Percentiles rank a stretch among this genome's conserved stretches.
Evolutionary conservation across 2,329 filamentous ascomycete species (phyloP).

Genomic region (Talaromyces marneffei): DNA sequence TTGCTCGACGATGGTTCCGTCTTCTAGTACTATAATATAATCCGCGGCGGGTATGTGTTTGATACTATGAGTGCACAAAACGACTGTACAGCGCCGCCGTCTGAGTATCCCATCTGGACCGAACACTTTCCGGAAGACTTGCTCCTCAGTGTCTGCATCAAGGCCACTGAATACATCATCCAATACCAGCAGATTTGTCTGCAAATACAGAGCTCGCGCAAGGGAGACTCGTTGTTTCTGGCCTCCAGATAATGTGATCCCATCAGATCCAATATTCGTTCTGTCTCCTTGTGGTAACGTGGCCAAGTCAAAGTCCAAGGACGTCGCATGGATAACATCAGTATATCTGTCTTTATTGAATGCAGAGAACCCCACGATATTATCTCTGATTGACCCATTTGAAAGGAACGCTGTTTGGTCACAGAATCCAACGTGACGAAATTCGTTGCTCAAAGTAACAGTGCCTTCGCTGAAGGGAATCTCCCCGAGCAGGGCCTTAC

Average conservation of each 20-base stretch:
- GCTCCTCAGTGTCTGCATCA: constrained; percentile 14
- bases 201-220: constrained; percentile 48
- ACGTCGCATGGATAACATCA: constrained; percentile 22
- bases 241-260: constrained; percentile 48
- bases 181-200: constrained; percentile 11
- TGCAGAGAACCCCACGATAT: constrained; percentile 24
- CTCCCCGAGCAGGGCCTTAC: constrained; percentile 30
- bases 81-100: neutral
- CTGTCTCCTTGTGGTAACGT: constrained; percentile 38
- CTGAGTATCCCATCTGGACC: constrained; percentile 7
- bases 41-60: constrained; percentile 24
- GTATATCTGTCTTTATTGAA: constrained; percentile 26
- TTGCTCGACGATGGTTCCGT: constrained; percentile 37
- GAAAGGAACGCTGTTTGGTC: constrained; percentile 29
- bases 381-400: constrained; percentile 28
- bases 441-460: neutral
- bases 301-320: constrained; percentile 34
- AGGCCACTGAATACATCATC: constrained; percentile 16
- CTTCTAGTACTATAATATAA: constrained; percentile 37
- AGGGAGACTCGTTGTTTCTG: constrained; percentile 46
- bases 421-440: constrained; percentile 35
- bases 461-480: constrained; percentile 24
- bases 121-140: constrained; percentile 12
- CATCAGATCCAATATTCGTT: constrained; percentile 48
- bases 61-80: constrained; percentile 10